These are phyloP conservation scores for Phytophthora quininea DNA, from an alignment of 352 stramenopile genomes.

Conservation along the genomic window DNA sequence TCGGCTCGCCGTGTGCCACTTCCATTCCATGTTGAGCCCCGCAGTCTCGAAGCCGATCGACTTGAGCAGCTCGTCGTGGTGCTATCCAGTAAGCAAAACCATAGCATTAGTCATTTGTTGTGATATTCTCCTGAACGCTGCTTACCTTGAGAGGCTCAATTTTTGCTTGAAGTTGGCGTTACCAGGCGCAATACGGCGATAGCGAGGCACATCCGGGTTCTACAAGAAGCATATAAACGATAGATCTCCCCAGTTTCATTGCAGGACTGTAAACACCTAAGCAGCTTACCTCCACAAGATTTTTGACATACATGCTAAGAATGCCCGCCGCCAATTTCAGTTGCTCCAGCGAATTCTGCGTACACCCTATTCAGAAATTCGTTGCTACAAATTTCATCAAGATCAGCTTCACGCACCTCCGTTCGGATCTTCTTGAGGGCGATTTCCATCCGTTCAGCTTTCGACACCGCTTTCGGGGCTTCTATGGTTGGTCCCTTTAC, in stretches of 20 bases:
- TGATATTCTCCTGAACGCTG: too few species aligned
- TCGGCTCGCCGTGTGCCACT: slow-evolving; percentile 73
- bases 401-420: slow-evolving; percentile 37
- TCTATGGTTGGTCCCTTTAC: slow-evolving; percentile 18
- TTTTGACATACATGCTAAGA: slow-evolving; percentile 89
- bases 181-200: slow-evolving; percentile 74
- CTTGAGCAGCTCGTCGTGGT: slow-evolving; percentile 78
- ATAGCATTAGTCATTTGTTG: not conserved
- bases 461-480: slow-evolving; percentile 21
- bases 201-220: slow-evolving; percentile 84
- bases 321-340: slow-evolving; percentile 72
- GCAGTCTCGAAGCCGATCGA: slow-evolving; percentile 79
- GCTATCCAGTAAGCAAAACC: slow-evolving; percentile 34
- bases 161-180: slow-evolving; percentile 88
- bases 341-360: slow-evolving; percentile 74
- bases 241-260: too few species aligned
- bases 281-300: slow-evolving; percentile 69
- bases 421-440: slow-evolving; percentile 57
- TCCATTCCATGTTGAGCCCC: slow-evolving; percentile 85
- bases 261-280: not conserved
- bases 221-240: slow-evolving; percentile 23
- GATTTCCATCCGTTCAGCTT: slow-evolving; percentile 50
- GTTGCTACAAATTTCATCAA: too few species aligned
- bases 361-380: not conserved
- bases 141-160: slow-evolving; percentile 79